Evolutionary conservation across 164 flowering plant genomes (phyloP).

Genomic region (Berberis vulgaris): DNA sequence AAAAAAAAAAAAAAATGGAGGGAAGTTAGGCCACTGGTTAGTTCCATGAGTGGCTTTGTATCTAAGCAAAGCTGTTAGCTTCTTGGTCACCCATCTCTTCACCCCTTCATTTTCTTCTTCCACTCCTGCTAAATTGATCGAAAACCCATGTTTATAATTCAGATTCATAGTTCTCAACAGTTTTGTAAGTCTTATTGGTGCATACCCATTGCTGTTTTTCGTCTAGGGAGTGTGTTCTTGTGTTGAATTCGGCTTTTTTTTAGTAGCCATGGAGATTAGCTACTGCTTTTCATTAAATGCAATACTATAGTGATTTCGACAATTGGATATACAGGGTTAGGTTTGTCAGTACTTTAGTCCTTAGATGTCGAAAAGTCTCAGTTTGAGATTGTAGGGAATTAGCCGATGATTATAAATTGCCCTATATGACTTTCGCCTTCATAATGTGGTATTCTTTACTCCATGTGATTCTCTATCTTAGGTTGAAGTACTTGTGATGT

Average conservation of each 20-base stretch:
- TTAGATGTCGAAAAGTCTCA: neutral
- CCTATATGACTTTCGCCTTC: neutral
- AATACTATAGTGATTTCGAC: neutral
- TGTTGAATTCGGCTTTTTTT: neutral
- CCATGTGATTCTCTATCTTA: neutral
- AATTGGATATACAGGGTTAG: neutral
- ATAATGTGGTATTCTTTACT: neutral
- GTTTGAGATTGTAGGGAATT: too few species aligned
- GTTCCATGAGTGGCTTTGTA: slow-evolving; percentile 39
- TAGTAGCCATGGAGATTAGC: neutral
- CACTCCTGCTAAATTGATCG: neutral
- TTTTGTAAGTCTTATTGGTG: too few species aligned
- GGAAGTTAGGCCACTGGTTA: slow-evolving; percentile 63
- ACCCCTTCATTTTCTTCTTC: slow-evolving; percentile 21
- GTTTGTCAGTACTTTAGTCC: neutral
- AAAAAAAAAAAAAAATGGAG: slow-evolving; percentile 14
- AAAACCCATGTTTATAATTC: slow-evolving; percentile 6
- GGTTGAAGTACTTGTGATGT: neutral
- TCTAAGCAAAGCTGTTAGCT: slow-evolving; percentile 63
- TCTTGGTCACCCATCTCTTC: slow-evolving; percentile 88
- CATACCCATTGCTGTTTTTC: neutral
- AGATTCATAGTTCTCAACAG: neutral
- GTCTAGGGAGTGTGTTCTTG: neutral
- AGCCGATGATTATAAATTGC: too few species aligned
- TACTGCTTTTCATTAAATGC: neutral